A percentile compares a stretch with the other conserved stretches of the same genome.
phyloP scores from a whole-genome alignment of 2,329 filamentous ascomycete species.

The Cladosporium sp. region DNA sequence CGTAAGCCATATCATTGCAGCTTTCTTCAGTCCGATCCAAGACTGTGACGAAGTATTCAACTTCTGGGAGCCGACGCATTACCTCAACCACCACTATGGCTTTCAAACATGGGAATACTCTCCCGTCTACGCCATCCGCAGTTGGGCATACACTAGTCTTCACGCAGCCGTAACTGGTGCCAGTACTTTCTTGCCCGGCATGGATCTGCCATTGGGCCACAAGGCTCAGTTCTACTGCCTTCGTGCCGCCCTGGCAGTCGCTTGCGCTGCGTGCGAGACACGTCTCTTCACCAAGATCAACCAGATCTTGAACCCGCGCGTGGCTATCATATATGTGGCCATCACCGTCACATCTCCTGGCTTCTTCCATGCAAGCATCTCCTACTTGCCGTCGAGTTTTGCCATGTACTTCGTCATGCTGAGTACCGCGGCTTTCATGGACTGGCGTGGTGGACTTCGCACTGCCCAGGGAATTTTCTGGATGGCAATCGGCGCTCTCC shows the following conservation, averaged over 20 bases:
- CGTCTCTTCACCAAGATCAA: conserved; percentile 74
- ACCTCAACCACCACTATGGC: conserved; percentile 85
- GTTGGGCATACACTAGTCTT: conserved; percentile 82
- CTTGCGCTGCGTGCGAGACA: conserved; percentile 78
- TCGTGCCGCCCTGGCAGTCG: conserved; percentile 66
- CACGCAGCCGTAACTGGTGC: conserved; percentile 54
- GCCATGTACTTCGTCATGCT: conserved; percentile 92
- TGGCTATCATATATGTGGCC: conserved; percentile 79
- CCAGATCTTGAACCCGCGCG: conserved; percentile 70
- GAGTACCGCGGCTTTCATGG: conserved; percentile 83
- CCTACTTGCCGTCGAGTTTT: conserved; percentile 89
- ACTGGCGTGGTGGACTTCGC: conserved; percentile 74
- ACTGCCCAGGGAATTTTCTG: conserved; percentile 82
- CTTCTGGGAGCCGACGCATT: conserved; percentile 97
- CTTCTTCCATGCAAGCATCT: conserved; percentile 85
- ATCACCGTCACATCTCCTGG: conserved; percentile 75
- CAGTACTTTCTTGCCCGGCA: conserved; percentile 7
- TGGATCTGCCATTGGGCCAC: conserved; percentile 2
- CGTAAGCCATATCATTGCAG: conserved; percentile 67
- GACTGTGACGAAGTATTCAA: conserved; percentile 99
- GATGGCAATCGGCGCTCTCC: conserved; percentile 77
- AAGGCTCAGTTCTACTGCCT: conserved; percentile 77
- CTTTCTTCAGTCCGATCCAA: conserved; percentile 82
- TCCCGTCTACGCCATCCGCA: conserved; percentile 87
- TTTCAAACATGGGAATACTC: conserved; percentile 99